Percentiles rank a stretch among this genome's conserved stretches.
phyloP scores from a whole-genome alignment of 2,329 filamentous ascomycete genomes.

The Colletotrichum tanaceti region DNA sequence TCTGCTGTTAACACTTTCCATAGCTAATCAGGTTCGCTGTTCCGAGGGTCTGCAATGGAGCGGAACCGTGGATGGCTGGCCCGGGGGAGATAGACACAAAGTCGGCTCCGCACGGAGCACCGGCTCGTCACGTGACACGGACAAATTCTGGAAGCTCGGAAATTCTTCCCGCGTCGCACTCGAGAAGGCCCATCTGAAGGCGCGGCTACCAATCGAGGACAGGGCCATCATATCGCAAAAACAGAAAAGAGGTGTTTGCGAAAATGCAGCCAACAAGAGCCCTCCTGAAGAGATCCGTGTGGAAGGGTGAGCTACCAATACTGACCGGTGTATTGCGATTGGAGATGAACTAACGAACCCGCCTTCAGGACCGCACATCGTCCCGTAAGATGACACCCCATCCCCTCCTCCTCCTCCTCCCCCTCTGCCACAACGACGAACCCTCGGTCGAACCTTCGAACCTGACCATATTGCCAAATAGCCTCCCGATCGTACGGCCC shows the following conservation, averaged over 20 bases:
- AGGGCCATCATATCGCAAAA: slow-evolving; percentile 19
- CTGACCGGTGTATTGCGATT: background rate
- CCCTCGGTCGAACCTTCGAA: slow-evolving; percentile 44
- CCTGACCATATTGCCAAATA: slow-evolving; percentile 46
- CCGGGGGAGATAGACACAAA: background rate
- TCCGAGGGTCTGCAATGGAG: background rate
- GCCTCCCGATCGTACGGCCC: slow-evolving; percentile 72
- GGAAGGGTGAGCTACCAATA: slow-evolving; percentile 75
- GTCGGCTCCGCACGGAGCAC: slow-evolving; percentile 10
- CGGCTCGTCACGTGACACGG: slow-evolving; percentile 28
- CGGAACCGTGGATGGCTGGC: background rate
- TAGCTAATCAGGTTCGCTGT: background rate
- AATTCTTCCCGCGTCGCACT: slow-evolving; percentile 35
- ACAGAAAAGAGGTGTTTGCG: slow-evolving; percentile 4
- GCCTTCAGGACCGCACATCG: slow-evolving; percentile 61
- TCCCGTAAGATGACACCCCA: slow-evolving; percentile 59
- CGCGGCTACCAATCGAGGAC: slow-evolving; percentile 14
- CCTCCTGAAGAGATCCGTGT: slow-evolving; percentile 81
- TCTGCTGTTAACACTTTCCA: background rate
- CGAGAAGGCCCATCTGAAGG: background rate
- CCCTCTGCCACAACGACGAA: background rate
- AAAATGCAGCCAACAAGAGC: slow-evolving; percentile 77
- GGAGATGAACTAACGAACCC: background rate
- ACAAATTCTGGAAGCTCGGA: slow-evolving; percentile 35
- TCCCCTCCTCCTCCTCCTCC: background rate